phyloP scores from a whole-genome alignment of 805 yeast species.

The Wickerhamomyces subpelliculosus region DNA sequence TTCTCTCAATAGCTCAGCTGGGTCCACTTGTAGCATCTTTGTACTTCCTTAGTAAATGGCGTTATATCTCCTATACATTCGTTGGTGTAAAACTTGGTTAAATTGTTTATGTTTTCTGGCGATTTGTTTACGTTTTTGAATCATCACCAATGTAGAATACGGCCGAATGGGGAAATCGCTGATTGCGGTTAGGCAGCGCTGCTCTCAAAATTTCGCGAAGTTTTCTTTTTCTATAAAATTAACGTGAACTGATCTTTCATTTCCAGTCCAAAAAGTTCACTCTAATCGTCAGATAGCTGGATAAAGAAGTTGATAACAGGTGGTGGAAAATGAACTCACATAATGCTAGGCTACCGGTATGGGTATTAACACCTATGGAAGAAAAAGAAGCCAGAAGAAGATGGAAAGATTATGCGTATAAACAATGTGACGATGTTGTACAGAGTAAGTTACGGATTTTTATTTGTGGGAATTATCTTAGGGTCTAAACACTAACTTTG shows the following conservation, averaged over 20 bases:
- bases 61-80: too few relatives aligned
- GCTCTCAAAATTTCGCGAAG: too few relatives aligned
- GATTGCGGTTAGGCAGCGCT: too few relatives aligned
- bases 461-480: constrained; percentile 72
- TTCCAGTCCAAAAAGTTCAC: too few relatives aligned
- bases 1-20: constrained; percentile 28
- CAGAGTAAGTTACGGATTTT: constrained; percentile 56
- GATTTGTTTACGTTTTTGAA: too few relatives aligned
- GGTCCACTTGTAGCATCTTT: constrained; percentile 2
- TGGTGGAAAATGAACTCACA: constrained; percentile 25
- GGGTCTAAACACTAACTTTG: constrained; percentile 55
- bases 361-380: constrained; percentile 74
- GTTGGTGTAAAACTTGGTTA: background rate
- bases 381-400: constrained; percentile 66
- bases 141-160: too few relatives aligned
- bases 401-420: constrained; percentile 62
- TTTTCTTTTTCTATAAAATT: too few relatives aligned
- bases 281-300: too few relatives aligned
- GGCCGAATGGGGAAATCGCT: too few relatives aligned
- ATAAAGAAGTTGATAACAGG: constrained; percentile 3
- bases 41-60: background rate
- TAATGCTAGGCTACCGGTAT: constrained; percentile 46
- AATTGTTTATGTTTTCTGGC: background rate
- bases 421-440: constrained; percentile 61
- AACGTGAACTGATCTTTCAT: too few relatives aligned